Conservation (phyloP, 2,329 filamentous ascomycete genomes). For the Diaporthe ilicicola region DNA sequence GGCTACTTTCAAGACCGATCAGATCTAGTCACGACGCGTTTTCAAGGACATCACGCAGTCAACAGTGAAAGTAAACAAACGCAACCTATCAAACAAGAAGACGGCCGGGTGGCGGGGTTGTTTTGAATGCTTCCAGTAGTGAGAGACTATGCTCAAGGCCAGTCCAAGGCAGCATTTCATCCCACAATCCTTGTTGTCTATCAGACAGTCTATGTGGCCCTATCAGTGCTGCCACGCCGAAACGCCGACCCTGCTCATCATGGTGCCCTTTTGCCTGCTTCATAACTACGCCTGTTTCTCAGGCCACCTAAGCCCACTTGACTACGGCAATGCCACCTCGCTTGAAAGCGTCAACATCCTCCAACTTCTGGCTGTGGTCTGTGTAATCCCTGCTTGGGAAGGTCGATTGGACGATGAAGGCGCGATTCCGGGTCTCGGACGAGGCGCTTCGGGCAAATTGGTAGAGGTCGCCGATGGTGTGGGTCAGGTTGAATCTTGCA, state of each 20-base stretch:
- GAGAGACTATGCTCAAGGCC: neutral
- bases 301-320: slow-evolving; percentile 57
- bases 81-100: neutral
- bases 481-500: slow-evolving; percentile 83
- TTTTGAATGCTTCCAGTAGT: neutral
- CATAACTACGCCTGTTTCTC: neutral
- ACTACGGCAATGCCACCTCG: slow-evolving; percentile 72
- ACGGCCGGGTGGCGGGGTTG: neutral
- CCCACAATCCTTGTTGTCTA: neutral
- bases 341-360: slow-evolving; percentile 71
- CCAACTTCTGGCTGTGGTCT: slow-evolving; percentile 68
- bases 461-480: slow-evolving; percentile 82
- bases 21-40: no score
- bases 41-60: neutral
- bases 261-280: neutral
- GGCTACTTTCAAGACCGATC: no score
- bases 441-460: slow-evolving; percentile 75
- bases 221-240: neutral
- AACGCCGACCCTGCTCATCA: slow-evolving; percentile 5
- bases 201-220: slow-evolving; percentile 1
- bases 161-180: neutral
- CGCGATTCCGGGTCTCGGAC: slow-evolving; percentile 61
- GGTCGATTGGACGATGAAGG: slow-evolving; percentile 81
- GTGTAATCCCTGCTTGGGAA: slow-evolving; percentile 84
- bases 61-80: neutral